phyloP scores from a whole-genome alignment of 441 rosid species.

The Gossypium lobatum region DNA sequence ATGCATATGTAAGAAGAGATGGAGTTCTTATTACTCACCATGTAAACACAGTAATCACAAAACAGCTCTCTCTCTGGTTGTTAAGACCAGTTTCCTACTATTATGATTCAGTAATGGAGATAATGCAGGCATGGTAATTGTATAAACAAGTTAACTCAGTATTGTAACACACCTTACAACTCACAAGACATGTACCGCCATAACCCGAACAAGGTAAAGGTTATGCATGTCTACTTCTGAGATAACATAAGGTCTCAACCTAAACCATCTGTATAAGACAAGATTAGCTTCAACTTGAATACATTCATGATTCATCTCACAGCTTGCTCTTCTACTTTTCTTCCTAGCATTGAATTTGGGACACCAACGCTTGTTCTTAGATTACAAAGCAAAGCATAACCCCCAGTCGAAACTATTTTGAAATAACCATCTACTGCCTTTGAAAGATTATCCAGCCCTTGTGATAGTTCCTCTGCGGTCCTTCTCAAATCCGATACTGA shows the following conservation, averaged over 20 bases:
- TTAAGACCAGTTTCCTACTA: too few relatives aligned
- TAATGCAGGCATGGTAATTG: too few relatives aligned
- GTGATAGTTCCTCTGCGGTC: conserved; percentile 38
- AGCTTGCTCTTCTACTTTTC: conserved; percentile 29
- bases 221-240: conserved; percentile 8
- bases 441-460: conserved; percentile 57
- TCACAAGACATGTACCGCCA: conserved; percentile 10
- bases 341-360: conserved; percentile 30
- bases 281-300: conserved; percentile 16
- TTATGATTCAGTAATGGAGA: too few relatives aligned
- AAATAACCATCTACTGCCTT: conserved; percentile 76
- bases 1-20: too few relatives aligned
- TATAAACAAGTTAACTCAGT: too few relatives aligned
- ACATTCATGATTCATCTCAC: conserved; percentile 24
- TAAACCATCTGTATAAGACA: conserved; percentile 20
- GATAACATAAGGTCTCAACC: conserved; percentile 25
- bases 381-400: conserved; percentile 76
- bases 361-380: conserved; percentile 38
- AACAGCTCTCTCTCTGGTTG: too few relatives aligned
- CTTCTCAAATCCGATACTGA: conserved; percentile 34
- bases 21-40: too few relatives aligned
- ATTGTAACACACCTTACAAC: conserved; percentile 5
- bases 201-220: conserved; percentile 1
- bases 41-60: too few relatives aligned
- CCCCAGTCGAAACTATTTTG: conserved; percentile 65